phyloP scores from a whole-genome alignment of 768 basidiomycete genomes.

The Pleurotus cornucopiae region DNA sequence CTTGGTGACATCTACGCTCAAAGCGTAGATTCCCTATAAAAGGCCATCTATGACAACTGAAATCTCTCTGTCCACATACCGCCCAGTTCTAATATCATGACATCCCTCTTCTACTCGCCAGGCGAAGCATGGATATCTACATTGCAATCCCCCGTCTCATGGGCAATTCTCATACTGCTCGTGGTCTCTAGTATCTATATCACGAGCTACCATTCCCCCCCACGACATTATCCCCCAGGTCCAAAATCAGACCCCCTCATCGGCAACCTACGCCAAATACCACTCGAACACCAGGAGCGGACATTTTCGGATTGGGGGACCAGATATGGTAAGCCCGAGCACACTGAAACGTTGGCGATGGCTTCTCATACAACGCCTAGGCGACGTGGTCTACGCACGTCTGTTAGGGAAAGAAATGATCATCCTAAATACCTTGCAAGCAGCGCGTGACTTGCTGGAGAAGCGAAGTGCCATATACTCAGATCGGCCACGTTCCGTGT shows the following conservation, averaged over 20 bases:
- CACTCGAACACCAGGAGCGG: conserved; percentile 31
- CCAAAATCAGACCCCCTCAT: conserved; percentile 41
- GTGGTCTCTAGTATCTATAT: neutral
- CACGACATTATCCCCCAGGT: conserved; percentile 38
- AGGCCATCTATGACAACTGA: neutral
- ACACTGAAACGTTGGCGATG: neutral
- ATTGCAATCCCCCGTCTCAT: neutral
- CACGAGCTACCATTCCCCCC: neutral
- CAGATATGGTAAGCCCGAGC: conserved; percentile 35
- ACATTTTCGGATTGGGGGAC: conserved; percentile 37
- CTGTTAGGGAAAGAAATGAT: conserved; percentile 44
- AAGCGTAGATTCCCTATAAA: neutral
- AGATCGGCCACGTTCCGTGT: conserved; percentile 43
- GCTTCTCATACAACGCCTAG: conserved; percentile 17
- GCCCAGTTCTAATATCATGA: too few relatives aligned
- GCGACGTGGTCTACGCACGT: conserved; percentile 37
- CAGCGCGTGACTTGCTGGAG: conserved; percentile 45
- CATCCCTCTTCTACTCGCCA: too few relatives aligned
- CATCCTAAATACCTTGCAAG: conserved; percentile 43
- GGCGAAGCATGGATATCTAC: neutral
- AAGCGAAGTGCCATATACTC: conserved; percentile 53
- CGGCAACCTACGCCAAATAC: conserved; percentile 45
- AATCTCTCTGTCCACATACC: too few relatives aligned
- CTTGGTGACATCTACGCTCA: neutral
- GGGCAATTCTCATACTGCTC: neutral